Conservation (phyloP, 2,329 filamentous ascomycete genomes). For the Trichoderma sp. region DNA sequence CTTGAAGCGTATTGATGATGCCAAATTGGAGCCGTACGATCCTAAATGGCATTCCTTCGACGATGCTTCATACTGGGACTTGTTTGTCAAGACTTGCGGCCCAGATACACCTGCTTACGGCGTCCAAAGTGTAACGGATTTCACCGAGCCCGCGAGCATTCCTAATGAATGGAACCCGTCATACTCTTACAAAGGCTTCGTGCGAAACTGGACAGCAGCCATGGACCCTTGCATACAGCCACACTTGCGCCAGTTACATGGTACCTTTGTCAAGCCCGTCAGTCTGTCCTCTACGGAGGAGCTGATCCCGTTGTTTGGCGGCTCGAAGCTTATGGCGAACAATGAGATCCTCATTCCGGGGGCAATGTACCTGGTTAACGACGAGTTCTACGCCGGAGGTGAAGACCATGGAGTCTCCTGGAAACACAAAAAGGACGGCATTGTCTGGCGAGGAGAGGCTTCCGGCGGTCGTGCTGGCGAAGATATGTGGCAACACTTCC, state of each 20-base stretch:
- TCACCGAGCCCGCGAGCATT: constrained; percentile 36
- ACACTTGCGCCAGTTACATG: constrained; percentile 52
- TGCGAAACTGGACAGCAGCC: constrained; percentile 60
- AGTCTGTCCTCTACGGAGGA: constrained; percentile 54
- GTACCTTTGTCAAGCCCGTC: constrained; percentile 57
- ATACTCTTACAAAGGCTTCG: constrained; percentile 49
- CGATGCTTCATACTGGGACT: constrained; percentile 59
- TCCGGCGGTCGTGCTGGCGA: constrained; percentile 56
- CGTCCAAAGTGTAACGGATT: constrained; percentile 35
- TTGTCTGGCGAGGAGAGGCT: constrained; percentile 66
- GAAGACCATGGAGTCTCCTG: constrained; percentile 56
- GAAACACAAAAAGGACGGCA: constrained; percentile 55
- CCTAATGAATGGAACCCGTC: constrained; percentile 38
- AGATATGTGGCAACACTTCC: constrained; percentile 68
- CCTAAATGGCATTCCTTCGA: constrained; percentile 47
- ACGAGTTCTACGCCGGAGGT: constrained; percentile 61
- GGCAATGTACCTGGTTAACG: constrained; percentile 63
- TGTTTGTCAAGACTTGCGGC: constrained; percentile 57
- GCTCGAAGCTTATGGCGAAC: constrained; percentile 63
- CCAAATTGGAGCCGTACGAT: constrained; percentile 41
- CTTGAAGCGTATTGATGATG: constrained; percentile 39
- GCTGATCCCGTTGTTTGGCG: constrained; percentile 61
- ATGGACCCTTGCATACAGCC: constrained; percentile 62
- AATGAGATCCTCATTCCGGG: constrained; percentile 66
- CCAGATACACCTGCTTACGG: constrained; percentile 53